Conservation (phyloP, 163 green algal species). For the Picocystis sp. region DNA sequence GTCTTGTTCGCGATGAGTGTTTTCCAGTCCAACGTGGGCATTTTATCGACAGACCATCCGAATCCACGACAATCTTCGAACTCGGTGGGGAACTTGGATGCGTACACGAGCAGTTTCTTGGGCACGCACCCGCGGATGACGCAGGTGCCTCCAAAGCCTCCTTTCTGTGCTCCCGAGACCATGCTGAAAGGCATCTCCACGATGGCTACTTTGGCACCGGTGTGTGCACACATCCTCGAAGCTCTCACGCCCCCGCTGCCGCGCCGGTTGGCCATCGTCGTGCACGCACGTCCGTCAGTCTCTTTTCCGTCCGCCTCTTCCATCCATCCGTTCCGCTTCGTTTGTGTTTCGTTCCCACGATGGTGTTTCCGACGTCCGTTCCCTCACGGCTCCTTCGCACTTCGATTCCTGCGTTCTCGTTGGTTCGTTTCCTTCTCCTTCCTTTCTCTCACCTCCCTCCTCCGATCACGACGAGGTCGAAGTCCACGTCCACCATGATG, state of each 20-base stretch:
- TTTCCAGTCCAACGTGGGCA: constrained; percentile 1
- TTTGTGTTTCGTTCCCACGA: too few species aligned
- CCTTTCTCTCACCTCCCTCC: too few species aligned
- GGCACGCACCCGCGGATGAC: constrained; percentile 14
- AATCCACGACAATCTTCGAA: constrained; percentile 5
- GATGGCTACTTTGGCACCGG: constrained; percentile 9
- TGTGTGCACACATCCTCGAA: constrained; percentile 7
- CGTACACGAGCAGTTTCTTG: constrained; percentile 14
- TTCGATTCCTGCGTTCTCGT: too few species aligned
- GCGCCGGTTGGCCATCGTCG: too few species aligned
- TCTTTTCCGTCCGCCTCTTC: neutral
- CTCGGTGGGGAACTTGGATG: neutral
- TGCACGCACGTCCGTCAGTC: too few species aligned
- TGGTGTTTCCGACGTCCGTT: too few species aligned
- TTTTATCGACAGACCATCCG: neutral
- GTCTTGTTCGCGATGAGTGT: constrained; percentile 5
- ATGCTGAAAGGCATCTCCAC: constrained; percentile 9
- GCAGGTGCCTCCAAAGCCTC: constrained; percentile 11
- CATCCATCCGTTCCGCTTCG: neutral
- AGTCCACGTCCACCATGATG: too few species aligned
- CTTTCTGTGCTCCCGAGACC: constrained; percentile 5
- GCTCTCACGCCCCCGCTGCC: constrained; percentile 68
- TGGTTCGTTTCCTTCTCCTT: too few species aligned
- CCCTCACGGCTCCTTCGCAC: too few species aligned
- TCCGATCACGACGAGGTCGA: too few species aligned